Conservation (phyloP, 345 rosid genomes). For the Brassica juncea region DNA sequence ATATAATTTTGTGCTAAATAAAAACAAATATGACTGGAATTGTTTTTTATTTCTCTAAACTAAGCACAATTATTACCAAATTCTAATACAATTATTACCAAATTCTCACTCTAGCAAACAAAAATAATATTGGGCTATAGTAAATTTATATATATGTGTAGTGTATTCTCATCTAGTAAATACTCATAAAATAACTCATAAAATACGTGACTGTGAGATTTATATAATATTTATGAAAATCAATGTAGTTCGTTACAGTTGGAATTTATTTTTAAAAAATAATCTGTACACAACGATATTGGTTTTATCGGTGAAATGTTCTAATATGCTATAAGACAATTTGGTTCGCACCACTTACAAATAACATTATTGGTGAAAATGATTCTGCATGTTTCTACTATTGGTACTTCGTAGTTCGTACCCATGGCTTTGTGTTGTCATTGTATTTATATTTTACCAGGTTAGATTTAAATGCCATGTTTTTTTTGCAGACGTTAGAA, state of each 20-base stretch:
- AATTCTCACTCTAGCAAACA: neutral
- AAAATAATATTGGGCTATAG: neutral
- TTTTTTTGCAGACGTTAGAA: neutral
- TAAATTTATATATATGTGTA: neutral
- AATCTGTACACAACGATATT: neutral
- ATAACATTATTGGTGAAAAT: slow-evolving; percentile 5
- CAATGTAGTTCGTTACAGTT: neutral
- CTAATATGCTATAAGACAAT: neutral
- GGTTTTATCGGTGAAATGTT: neutral
- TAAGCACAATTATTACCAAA: neutral
- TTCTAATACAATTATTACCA: neutral
- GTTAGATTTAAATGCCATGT: neutral
- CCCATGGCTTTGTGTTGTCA: neutral
- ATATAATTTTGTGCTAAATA: neutral
- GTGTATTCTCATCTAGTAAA: neutral
- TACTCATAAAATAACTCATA: neutral
- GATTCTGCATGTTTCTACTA: slow-evolving; percentile 1
- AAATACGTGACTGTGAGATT: neutral
- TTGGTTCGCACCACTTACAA: neutral
- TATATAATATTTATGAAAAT: neutral
- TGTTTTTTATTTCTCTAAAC: neutral
- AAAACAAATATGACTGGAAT: neutral
- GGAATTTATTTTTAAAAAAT: neutral
- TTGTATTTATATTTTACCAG: neutral
- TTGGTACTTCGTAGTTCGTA: neutral